phyloP scores from a whole-genome alignment of 2,329 filamentous ascomycete genomes.

The Cryphonectria carpinicola region DNA sequence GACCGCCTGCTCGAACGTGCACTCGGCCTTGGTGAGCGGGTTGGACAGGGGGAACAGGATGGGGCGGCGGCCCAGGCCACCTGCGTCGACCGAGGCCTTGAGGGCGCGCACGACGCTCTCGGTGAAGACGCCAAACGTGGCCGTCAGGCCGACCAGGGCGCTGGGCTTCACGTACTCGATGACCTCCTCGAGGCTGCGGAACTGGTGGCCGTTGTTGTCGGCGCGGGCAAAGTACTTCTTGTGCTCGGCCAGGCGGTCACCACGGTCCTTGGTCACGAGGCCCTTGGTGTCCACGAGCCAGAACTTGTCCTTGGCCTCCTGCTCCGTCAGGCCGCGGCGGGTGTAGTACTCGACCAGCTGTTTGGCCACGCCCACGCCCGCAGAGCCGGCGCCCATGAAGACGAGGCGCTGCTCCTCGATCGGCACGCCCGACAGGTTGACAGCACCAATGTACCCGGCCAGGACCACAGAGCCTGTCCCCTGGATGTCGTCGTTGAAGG shows the following conservation, averaged over 20 bases:
- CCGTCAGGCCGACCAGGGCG: slow-evolving; percentile 91
- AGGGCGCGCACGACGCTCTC: slow-evolving; percentile 78
- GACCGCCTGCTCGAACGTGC: slow-evolving; percentile 93
- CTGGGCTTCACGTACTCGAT: slow-evolving; percentile 95
- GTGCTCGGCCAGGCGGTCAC: slow-evolving; percentile 91
- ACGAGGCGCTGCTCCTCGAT: slow-evolving; percentile 90
- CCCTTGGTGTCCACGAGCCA: slow-evolving; percentile 98
- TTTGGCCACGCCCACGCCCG: slow-evolving; percentile 95
- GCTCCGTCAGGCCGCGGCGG: slow-evolving; percentile 84
- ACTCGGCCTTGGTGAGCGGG: slow-evolving; percentile 94
- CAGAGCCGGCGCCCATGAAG: slow-evolving; percentile 94
- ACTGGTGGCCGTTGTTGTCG: slow-evolving; percentile 69
- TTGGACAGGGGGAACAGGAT: slow-evolving; percentile 98
- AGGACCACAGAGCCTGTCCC: slow-evolving; percentile 95
- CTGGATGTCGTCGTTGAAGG: slow-evolving; percentile 99
- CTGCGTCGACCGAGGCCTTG: slow-evolving; percentile 65
- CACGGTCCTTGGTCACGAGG: slow-evolving; percentile 89
- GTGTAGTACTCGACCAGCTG: slow-evolving; percentile 98
- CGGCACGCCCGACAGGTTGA: slow-evolving; percentile 84
- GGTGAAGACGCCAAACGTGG: slow-evolving; percentile 93
- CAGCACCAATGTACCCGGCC: slow-evolving; percentile 74
- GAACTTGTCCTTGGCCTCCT: slow-evolving; percentile 88
- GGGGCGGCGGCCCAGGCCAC: slow-evolving; percentile 73
- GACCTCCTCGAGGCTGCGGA: slow-evolving; percentile 84
- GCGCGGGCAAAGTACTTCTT: slow-evolving; percentile 72